phyloP scores from a whole-genome alignment of 352 stramenopile species.

The Phytophthora constricta region DNA sequence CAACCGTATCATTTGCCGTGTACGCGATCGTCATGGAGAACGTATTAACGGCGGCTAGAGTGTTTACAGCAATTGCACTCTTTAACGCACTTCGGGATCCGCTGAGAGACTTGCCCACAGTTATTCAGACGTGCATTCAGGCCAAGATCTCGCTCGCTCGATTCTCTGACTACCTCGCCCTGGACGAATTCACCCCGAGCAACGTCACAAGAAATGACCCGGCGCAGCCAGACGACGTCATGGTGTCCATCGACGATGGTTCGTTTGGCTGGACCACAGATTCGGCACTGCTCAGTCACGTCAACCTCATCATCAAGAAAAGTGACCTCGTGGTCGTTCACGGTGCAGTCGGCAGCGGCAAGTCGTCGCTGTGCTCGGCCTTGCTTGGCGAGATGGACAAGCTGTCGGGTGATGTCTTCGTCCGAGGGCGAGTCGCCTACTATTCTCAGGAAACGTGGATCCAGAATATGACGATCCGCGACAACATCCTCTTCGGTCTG shows the following conservation, averaged over 20 bases:
- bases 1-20: slow-evolving; percentile 52
- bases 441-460: slow-evolving; percentile 93
- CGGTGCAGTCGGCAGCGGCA: slow-evolving; percentile 55
- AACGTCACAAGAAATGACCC: slow-evolving; percentile 29
- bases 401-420: slow-evolving; percentile 37
- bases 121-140: slow-evolving; percentile 52
- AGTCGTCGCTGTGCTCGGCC: slow-evolving; percentile 60
- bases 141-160: slow-evolving; percentile 45
- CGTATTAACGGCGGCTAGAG: slow-evolving; percentile 51
- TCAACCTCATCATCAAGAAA: slow-evolving; percentile 49
- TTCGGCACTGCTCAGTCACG: slow-evolving; percentile 32
- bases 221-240: slow-evolving; percentile 13
- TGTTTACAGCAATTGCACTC: slow-evolving; percentile 61
- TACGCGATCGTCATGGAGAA: slow-evolving; percentile 50
- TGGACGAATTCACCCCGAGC: slow-evolving; percentile 29
- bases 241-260: slow-evolving; percentile 35
- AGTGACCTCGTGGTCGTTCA: slow-evolving; percentile 63
- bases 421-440: slow-evolving; percentile 61
- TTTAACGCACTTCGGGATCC: slow-evolving; percentile 56
- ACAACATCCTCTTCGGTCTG: slow-evolving; percentile 95
- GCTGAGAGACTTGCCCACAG: slow-evolving; percentile 39
- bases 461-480: slow-evolving; percentile 93
- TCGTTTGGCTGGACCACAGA: slow-evolving; percentile 46
- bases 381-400: slow-evolving; percentile 90
- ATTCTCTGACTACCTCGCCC: slow-evolving; percentile 42